Evolutionary conservation across 1,284 basidiomycete genomes (phyloP).

Genomic region (Megacollybia platyphylla): DNA sequence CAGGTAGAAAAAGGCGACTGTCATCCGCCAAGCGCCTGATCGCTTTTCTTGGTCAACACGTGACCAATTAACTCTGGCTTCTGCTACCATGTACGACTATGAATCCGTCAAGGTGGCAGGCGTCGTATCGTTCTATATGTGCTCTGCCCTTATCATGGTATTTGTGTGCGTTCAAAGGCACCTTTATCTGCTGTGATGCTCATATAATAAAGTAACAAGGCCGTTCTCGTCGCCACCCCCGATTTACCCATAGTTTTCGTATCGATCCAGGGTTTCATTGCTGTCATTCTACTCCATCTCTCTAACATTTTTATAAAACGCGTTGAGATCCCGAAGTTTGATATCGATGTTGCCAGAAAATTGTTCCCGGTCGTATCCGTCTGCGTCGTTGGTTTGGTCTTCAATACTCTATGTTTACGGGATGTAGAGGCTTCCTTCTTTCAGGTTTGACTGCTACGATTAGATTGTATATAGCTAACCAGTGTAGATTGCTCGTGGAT

Average conservation of each 20-base stretch:
- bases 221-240: constrained; percentile 40
- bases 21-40: neutral
- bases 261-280: constrained; percentile 40
- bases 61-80: neutral
- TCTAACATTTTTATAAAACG: constrained; percentile 20
- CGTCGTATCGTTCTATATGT: constrained; percentile 2
- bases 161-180: constrained; percentile 17
- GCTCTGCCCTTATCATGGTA: constrained; percentile 21
- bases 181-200: neutral
- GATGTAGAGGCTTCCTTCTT: constrained; percentile 71
- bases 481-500: constrained; percentile 62
- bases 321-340: constrained; percentile 44
- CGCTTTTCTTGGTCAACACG: neutral
- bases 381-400: constrained; percentile 60
- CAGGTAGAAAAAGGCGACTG: neutral
- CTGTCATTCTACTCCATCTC: constrained; percentile 41
- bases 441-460: constrained; percentile 28
- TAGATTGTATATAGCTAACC: neutral
- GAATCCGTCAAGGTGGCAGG: neutral
- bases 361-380: constrained; percentile 51
- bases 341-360: constrained; percentile 38
- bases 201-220: constrained; percentile 25
- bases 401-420: constrained; percentile 66
- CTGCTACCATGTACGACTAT: neutral
- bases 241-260: constrained; percentile 46